Conservation (phyloP, 2,329 filamentous ascomycete species). For the Plectosphaerella plurivora region DNA sequence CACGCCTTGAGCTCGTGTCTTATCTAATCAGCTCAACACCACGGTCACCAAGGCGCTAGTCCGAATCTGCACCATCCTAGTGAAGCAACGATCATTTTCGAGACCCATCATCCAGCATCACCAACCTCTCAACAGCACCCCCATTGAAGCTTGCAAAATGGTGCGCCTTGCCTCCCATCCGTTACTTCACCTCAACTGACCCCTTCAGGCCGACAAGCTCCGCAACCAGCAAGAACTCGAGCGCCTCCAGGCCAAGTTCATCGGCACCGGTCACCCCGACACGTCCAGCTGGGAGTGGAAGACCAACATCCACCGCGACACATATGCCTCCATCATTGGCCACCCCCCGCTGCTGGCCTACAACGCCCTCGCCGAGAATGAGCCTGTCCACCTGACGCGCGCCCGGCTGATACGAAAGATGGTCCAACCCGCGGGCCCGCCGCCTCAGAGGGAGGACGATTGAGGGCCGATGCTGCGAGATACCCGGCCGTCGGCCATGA, state of each 20-base stretch:
- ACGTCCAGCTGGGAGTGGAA: constrained; percentile 98
- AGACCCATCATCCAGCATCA: too few relatives aligned
- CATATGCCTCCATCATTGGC: constrained; percentile 81
- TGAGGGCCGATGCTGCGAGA: background rate
- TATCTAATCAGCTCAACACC: background rate
- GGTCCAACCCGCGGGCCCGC: constrained; percentile 57
- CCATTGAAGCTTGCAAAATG: background rate
- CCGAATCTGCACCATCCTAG: too few relatives aligned
- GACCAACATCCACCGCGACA: constrained; percentile 92
- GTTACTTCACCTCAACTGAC: constrained; percentile 2
- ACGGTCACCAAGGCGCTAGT: too few relatives aligned
- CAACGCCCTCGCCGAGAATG: constrained; percentile 84
- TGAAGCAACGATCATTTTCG: background rate
- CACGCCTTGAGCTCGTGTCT: background rate
- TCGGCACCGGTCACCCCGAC: constrained; percentile 94
- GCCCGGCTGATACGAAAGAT: constrained; percentile 78
- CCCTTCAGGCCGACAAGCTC: constrained; percentile 81
- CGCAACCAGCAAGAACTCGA: constrained; percentile 97
- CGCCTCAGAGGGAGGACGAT: constrained; percentile 49
- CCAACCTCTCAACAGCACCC: background rate
- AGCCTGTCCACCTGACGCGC: constrained; percentile 74
- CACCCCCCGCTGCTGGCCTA: constrained; percentile 86
- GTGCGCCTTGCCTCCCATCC: background rate
- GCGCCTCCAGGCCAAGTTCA: constrained; percentile 89
- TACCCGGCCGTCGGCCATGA: too few relatives aligned